A percentile compares a stretch with the other conserved stretches of the same genome.
Evolutionary conservation across 371 early-diverging fungal species (phyloP).

Genomic region (Rhizopus delemar): DNA sequence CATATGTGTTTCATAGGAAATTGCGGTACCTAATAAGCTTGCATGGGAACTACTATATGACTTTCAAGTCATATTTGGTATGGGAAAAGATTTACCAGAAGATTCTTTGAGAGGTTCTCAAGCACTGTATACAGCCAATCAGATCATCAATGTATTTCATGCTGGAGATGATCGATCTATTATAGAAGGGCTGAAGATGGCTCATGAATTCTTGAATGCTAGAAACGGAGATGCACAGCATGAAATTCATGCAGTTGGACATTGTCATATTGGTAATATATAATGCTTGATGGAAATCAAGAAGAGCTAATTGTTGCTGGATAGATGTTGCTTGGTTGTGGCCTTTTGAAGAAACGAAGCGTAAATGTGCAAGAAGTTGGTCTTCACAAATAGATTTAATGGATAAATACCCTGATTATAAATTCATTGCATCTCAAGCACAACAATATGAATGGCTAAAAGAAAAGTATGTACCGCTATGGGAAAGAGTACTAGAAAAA

Average conservation of each 20-base stretch:
- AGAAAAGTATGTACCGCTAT: conserved; percentile 75
- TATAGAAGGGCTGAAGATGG: conserved; percentile 51
- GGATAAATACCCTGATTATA: conserved; percentile 83
- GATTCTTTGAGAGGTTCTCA: conserved; percentile 75
- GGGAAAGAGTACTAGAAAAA: conserved; percentile 70
- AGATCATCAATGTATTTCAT: conserved; percentile 76
- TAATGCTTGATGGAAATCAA: not conserved
- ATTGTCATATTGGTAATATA: conserved; percentile 35
- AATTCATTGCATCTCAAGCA: conserved; percentile 89
- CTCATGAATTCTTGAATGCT: conserved; percentile 61
- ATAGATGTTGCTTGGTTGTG: conserved; percentile 68
- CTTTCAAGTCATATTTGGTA: conserved; percentile 76
- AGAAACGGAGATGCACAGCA: conserved; percentile 47
- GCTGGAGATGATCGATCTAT: conserved; percentile 54
- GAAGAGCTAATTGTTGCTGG: conserved; percentile 1
- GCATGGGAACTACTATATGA: conserved; percentile 77
- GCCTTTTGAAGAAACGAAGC: conserved; percentile 92
- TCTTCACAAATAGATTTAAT: conserved; percentile 78
- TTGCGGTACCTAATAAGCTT: conserved; percentile 69
- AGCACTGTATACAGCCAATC: conserved; percentile 82
- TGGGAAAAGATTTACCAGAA: conserved; percentile 73
- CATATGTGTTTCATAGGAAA: conserved; percentile 35
- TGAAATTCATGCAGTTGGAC: conserved; percentile 36
- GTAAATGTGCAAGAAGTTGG: conserved; percentile 91
- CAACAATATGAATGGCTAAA: conserved; percentile 93